Evolutionary conservation across 2,329 filamentous ascomycete species (phyloP).

Genomic region (Ascochyta viciae-villosae): DNA sequence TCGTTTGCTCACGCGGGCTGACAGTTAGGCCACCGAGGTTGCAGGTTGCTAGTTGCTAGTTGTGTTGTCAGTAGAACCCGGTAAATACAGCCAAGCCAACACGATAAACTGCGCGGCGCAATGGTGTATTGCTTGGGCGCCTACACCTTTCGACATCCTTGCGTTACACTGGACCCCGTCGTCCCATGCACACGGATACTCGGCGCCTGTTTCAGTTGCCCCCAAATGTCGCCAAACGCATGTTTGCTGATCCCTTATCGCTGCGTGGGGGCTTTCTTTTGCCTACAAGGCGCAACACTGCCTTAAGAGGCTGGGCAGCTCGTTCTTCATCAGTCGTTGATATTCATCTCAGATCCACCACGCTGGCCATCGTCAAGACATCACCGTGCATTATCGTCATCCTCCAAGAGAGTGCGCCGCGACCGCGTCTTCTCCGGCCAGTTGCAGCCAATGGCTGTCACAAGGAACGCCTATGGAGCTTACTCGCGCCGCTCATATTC

Average conservation of each 20-base stretch:
- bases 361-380: slow-evolving; percentile 2
- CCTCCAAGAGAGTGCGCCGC: neutral
- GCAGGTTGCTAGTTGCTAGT: neutral
- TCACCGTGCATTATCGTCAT: slow-evolving; percentile 1
- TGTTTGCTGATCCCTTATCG: slow-evolving; percentile 22
- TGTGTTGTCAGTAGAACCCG: no score
- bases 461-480: neutral
- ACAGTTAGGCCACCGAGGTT: neutral
- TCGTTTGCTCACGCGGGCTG: slow-evolving; percentile 9
- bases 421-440: neutral
- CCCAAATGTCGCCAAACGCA: slow-evolving; percentile 4
- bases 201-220: slow-evolving; percentile 26
- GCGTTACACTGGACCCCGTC: slow-evolving; percentile 22
- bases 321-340: slow-evolving; percentile 11
- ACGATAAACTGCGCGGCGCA: slow-evolving; percentile 11
- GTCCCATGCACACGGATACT: slow-evolving; percentile 14
- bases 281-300: slow-evolving; percentile 1
- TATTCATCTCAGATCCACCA: neutral
- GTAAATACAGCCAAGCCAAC: slow-evolving; percentile 3
- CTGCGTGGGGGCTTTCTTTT: slow-evolving; percentile 19
- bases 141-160: slow-evolving; percentile 13
- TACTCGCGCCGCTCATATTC: slow-evolving; percentile 5
- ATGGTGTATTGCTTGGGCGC: slow-evolving; percentile 14
- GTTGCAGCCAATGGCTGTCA: slow-evolving; percentile 6
- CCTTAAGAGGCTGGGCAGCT: slow-evolving; percentile 22